Evolutionary conservation across 192 early-diverging fungal species (phyloP).

Genomic region (Umbelopsis sp.): DNA sequence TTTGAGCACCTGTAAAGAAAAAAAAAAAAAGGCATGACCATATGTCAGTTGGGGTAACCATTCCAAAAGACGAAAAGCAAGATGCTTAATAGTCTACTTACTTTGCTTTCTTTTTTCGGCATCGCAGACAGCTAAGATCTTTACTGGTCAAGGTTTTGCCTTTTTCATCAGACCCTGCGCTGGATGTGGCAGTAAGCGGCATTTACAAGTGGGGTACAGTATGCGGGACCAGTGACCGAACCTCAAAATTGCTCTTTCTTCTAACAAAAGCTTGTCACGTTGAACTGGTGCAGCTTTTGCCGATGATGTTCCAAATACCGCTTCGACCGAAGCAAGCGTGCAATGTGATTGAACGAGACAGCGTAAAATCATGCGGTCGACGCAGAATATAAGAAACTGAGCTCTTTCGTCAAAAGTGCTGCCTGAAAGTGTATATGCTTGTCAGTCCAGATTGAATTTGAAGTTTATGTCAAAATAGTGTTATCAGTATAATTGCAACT

Average conservation of each 20-base stretch:
- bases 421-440: too few relatives aligned
- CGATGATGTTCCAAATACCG: too few relatives aligned
- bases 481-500: too few relatives aligned
- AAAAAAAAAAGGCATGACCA: background rate
- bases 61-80: background rate
- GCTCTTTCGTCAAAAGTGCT: too few relatives aligned
- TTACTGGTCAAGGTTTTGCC: constrained; percentile 25
- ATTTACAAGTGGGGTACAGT: background rate
- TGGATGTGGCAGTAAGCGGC: background rate
- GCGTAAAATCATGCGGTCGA: too few relatives aligned
- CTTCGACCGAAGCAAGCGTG: too few relatives aligned
- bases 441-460: too few relatives aligned
- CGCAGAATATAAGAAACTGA: too few relatives aligned
- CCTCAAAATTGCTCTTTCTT: background rate
- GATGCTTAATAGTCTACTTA: background rate
- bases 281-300: too few relatives aligned
- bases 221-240: constrained; percentile 10
- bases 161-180: constrained; percentile 1
- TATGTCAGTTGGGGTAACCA: background rate
- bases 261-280: background rate
- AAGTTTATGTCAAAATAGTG: too few relatives aligned
- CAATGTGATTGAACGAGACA: too few relatives aligned
- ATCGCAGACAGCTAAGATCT: constrained; percentile 38
- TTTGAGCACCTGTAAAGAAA: constrained; percentile 39
- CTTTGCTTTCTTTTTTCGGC: constrained; percentile 47